Conservation (phyloP, 2,329 filamentous ascomycete genomes). For the Fusarium algeriense region DNA sequence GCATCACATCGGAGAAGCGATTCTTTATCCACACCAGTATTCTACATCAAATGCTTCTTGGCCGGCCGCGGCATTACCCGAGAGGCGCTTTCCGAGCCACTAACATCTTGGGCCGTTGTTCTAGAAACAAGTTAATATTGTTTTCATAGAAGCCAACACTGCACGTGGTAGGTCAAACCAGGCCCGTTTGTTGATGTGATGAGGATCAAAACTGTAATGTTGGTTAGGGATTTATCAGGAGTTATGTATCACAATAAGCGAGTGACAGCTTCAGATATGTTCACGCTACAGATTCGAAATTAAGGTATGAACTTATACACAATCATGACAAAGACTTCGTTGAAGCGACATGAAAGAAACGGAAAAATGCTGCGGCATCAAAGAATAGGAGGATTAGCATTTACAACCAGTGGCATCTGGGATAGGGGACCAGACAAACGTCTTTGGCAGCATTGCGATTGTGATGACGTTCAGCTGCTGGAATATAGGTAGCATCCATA, state of each 20-base stretch:
- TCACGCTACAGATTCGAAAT: conserved; percentile 5
- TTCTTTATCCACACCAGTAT: not conserved
- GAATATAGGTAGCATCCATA: conserved; percentile 6
- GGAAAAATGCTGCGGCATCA: conserved; percentile 36
- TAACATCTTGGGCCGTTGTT: conserved; percentile 23
- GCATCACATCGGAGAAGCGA: not conserved
- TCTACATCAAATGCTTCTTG: conserved; percentile 8
- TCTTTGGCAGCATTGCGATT: conserved; percentile 30
- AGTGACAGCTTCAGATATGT: conserved; percentile 24
- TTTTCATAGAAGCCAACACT: not conserved
- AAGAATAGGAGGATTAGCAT: conserved; percentile 42
- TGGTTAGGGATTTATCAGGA: not conserved
- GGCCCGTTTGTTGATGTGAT: conserved; percentile 2
- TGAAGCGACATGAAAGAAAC: conserved; percentile 1
- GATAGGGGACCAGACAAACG: not conserved
- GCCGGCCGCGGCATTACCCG: conserved; percentile 24
- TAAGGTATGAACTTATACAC: not conserved
- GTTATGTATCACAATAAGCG: not conserved
- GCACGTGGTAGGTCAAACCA: not conserved
- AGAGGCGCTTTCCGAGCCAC: conserved; percentile 23
- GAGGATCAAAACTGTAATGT: not conserved
- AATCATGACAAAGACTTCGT: conserved; percentile 1
- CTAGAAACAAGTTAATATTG: conserved; percentile 37
- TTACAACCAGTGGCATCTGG: not conserved
- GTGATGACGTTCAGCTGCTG: conserved; percentile 28